Base-by-base conservation (phyloP, 1,139 yeast species). In the Blastobotrys petasosporus region DNA sequence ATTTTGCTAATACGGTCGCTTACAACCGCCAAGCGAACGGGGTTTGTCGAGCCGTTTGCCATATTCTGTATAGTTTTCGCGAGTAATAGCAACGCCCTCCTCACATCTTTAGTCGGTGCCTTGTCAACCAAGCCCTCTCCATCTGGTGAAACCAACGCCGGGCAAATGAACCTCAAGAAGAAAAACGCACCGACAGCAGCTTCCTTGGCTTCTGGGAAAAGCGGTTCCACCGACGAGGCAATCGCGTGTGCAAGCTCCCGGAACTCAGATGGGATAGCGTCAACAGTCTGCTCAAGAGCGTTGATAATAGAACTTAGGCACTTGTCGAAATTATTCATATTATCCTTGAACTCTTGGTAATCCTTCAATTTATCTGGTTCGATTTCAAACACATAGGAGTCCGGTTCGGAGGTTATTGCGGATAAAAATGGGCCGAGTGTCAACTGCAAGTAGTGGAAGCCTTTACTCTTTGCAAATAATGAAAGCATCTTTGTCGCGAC, bases 91-190 rank as follows among this genome's bases (percentile, higher is more conserved):
- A 83, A 70, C 0, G 86, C 76, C 52, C 92, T 70, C 55, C 85
- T 81, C 10, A 79, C 77, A 28, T 70, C 75, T 15, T 54, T 53
- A n/a, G 59, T 15, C 4, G 63, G 63, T 7, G 62, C 51, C 15
- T 39, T 44, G 15, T 55, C 58, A 12, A 64, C 44, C 20, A 64
- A 43, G 5, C 62, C 62, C 41, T 80, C 76, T 5, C 80, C 71
- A 51, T 85, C 94, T 0, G 95, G 95, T 42, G 88, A 80, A 6
- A 87, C 86, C 47, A 88, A 75, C 0, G 90, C 90, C 3, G 97
- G 97, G 59, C 94, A 86, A 44, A 85, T 73, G 54, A 84, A 82
- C 52, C 95, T 71, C 52, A 88, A 69, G 59, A 87, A 86, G 33
- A 87, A 66, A 59, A 85, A 87, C 0, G 94, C 83, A 0, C 95